These are phyloP conservation scores for Akanthomyces dipterigenus DNA, from an alignment of 2,329 filamentous ascomycete genomes.

Conservation along the genomic window DNA sequence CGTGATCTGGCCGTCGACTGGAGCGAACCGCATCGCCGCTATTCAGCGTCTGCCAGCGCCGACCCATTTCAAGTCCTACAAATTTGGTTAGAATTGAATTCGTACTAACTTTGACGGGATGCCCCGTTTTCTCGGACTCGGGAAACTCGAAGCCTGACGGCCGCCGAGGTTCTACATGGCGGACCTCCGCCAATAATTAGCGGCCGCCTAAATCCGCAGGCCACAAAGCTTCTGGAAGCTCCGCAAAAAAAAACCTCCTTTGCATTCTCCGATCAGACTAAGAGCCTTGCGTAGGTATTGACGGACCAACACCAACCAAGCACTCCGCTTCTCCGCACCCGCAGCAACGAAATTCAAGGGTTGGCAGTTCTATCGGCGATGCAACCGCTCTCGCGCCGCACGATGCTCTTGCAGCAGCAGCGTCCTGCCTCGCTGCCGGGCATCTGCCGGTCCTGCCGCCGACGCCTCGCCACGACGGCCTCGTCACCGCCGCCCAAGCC, in stretches of 20 bases:
- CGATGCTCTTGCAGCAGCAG: slow-evolving; percentile 14
- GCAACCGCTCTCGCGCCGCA: slow-evolving; percentile 20
- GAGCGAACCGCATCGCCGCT: too few species aligned
- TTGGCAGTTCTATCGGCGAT: not conserved
- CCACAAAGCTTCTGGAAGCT: not conserved
- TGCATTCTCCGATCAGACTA: not conserved
- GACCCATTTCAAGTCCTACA: not conserved
- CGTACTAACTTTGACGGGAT: not conserved
- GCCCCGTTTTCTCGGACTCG: not conserved
- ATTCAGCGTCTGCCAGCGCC: not conserved
- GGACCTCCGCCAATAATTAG: not conserved
- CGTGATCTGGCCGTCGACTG: not conserved
- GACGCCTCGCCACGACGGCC: slow-evolving; percentile 22
- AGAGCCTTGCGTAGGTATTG: not conserved
- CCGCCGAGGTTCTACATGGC: not conserved
- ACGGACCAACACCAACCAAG: too few species aligned
- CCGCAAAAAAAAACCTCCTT: not conserved
- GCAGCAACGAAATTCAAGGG: not conserved
- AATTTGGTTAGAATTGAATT: not conserved
- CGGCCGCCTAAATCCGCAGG: slow-evolving; percentile 2
- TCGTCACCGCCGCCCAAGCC: slow-evolving; percentile 28
- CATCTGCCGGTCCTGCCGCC: slow-evolving; percentile 26
- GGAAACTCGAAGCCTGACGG: not conserved
- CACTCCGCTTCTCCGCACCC: not conserved
- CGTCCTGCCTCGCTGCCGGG: slow-evolving; percentile 13